These are phyloP conservation scores for Bipolaris oryzae DNA, from an alignment of 2,329 filamentous ascomycete genomes.

Conservation along the genomic window DNA sequence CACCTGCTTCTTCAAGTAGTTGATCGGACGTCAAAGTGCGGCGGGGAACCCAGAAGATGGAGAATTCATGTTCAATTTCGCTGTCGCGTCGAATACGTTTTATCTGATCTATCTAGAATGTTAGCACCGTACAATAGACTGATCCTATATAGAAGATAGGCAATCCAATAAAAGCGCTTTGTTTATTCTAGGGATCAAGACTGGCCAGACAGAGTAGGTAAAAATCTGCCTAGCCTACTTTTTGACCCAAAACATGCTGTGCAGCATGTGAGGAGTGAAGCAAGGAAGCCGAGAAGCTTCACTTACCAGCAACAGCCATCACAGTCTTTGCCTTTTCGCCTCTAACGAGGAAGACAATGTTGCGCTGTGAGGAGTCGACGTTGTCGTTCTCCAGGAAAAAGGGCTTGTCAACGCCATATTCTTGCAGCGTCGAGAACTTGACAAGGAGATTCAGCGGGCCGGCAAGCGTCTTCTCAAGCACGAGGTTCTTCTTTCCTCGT, in stretches of 20 bases:
- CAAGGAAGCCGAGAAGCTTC: conserved; percentile 13
- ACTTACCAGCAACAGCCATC: conserved; percentile 82
- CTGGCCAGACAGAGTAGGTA: conserved; percentile 61
- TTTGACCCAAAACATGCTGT: conserved; percentile 53
- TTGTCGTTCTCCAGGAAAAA: conserved; percentile 97
- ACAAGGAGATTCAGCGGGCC: conserved; percentile 89
- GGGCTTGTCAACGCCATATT: conserved; percentile 97
- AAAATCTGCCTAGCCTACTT: conserved; percentile 65
- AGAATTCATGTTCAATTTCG: conserved; percentile 92
- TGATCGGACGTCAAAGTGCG: conserved; percentile 90
- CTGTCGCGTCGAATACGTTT: conserved; percentile 86
- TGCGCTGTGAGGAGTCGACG: conserved; percentile 90
- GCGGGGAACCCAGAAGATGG: conserved; percentile 93
- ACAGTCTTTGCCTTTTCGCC: conserved; percentile 87
- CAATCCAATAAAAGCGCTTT: conserved; percentile 35
- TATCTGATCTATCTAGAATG: conserved; percentile 75
- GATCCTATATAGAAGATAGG: conserved; percentile 30
- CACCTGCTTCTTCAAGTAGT: conserved; percentile 88
- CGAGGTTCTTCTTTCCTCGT: conserved; percentile 96
- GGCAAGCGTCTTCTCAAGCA: conserved; percentile 88
- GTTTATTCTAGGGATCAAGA: conserved; percentile 61
- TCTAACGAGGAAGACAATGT: conserved; percentile 90
- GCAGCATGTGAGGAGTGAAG: conserved; percentile 7
- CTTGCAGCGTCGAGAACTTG: conserved; percentile 93
- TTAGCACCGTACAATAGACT: conserved; percentile 54